These are phyloP conservation scores for Suhomyces ambrosiae DNA, from an alignment of 1,139 yeast species.

Conservation along the genomic window DNA sequence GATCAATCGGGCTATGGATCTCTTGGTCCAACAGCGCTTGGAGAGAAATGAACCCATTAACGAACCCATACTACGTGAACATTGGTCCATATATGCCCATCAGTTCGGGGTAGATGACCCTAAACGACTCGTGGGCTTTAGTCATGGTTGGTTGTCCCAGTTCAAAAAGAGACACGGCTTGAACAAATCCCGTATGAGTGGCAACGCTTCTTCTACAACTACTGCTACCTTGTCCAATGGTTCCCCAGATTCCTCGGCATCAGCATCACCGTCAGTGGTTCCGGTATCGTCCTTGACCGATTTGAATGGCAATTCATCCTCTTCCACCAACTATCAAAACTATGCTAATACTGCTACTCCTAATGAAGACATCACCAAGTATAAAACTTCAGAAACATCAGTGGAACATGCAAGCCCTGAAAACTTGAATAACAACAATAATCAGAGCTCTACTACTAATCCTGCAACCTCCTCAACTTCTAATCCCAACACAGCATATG, in stretches of 20 bases:
- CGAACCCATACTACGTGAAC: slow-evolving; percentile 56
- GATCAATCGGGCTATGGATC: slow-evolving; percentile 61
- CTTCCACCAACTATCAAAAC: slow-evolving; percentile 14
- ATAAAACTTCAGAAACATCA: background rate
- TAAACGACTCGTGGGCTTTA: slow-evolving; percentile 52
- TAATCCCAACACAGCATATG: slow-evolving; percentile 17
- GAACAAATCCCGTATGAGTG: slow-evolving; percentile 40
- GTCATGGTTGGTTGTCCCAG: slow-evolving; percentile 65
- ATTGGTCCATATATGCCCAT: slow-evolving; percentile 58
- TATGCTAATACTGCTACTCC: slow-evolving; percentile 5
- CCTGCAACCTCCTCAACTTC: slow-evolving; percentile 9
- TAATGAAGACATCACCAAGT: slow-evolving; percentile 1
- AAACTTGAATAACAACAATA: slow-evolving; percentile 16
- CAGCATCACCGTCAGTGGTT: slow-evolving; percentile 12
- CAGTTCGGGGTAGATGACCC: slow-evolving; percentile 63
- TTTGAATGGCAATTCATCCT: slow-evolving; percentile 7
- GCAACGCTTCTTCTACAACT: slow-evolving; percentile 14
- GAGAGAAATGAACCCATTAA: slow-evolving; percentile 50
- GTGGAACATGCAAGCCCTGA: slow-evolving; percentile 6
- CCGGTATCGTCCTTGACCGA: slow-evolving; percentile 10
- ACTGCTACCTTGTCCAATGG: slow-evolving; percentile 4
- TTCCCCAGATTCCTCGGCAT: slow-evolving; percentile 7
- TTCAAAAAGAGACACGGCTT: slow-evolving; percentile 62
- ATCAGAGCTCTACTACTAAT: slow-evolving; percentile 12
- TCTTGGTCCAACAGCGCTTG: slow-evolving; percentile 47